A percentile compares a stretch with the other conserved stretches of the same genome.
phyloP scores from a whole-genome alignment of 768 basidiomycete species.

The Botryobasidium botryosum region DNA sequence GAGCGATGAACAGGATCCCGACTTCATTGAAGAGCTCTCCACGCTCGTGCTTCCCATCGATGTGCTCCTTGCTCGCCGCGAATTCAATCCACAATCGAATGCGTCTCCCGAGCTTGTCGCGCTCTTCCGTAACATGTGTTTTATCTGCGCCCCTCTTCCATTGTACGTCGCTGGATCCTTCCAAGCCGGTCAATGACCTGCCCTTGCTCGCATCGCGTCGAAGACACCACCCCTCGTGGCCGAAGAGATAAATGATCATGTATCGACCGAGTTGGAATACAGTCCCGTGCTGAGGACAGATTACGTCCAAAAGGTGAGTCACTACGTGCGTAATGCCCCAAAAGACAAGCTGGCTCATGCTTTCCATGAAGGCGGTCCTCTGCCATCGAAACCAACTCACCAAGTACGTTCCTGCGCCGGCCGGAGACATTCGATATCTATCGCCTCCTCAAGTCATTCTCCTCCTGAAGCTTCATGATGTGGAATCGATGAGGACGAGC shows the following conservation, averaged over 20 bases:
- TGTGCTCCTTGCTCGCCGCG: constrained; percentile 53
- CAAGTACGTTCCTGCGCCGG: constrained; percentile 45
- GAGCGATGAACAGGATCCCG: constrained; percentile 37
- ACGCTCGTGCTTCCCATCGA: constrained; percentile 85
- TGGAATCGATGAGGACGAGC: constrained; percentile 74
- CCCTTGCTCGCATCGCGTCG: constrained; percentile 59
- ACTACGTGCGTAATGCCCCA: constrained; percentile 47
- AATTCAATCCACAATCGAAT: constrained; percentile 41
- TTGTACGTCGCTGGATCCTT: constrained; percentile 31
- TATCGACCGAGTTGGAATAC: constrained; percentile 81
- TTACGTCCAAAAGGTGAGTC: constrained; percentile 53
- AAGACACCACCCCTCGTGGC: constrained; percentile 77
- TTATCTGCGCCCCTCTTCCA: constrained; percentile 77
- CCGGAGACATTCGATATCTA: constrained; percentile 53
- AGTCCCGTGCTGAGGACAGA: constrained; percentile 81
- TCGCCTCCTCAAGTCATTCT: constrained; percentile 76
- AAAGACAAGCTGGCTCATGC: constrained; percentile 48
- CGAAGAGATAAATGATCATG: constrained; percentile 66
- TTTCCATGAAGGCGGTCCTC: too few species aligned
- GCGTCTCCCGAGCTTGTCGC: constrained; percentile 44
- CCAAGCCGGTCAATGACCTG: constrained; percentile 26
- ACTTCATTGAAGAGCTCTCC: constrained; percentile 73
- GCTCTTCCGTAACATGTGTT: constrained; percentile 89
- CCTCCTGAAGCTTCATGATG: constrained; percentile 41
- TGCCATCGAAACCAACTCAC: constrained; percentile 50